phyloP scores from a whole-genome alignment of 352 stramenopile genomes.

The Pythium diclinum region DNA sequence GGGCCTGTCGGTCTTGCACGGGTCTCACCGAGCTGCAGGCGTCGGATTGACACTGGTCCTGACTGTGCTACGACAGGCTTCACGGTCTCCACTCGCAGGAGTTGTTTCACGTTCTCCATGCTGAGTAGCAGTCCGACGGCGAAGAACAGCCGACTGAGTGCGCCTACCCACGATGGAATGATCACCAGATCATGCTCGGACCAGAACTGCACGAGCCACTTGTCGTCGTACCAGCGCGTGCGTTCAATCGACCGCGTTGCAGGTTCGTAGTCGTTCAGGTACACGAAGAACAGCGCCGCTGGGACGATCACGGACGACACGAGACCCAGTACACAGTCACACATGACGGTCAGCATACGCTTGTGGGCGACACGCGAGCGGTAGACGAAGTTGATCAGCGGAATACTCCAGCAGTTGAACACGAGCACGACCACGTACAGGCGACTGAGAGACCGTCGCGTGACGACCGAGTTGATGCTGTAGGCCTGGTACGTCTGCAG shows the following conservation, averaged over 20 bases:
- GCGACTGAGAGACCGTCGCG: too few relatives aligned
- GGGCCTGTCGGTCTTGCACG: not conserved
- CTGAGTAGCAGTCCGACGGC: not conserved
- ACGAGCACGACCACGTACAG: too few relatives aligned
- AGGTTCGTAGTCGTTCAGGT: not conserved
- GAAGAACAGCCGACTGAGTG: not conserved
- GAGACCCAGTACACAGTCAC: not conserved
- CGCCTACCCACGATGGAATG: constrained; percentile 3
- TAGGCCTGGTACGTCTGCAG: too few relatives aligned
- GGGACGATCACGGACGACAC: not conserved
- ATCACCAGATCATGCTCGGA: constrained; percentile 7
- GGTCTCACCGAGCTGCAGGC: not conserved
- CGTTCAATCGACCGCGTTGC: not conserved
- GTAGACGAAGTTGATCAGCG: too few relatives aligned
- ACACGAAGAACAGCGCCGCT: not conserved
- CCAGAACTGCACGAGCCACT: constrained; percentile 12
- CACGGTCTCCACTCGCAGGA: not conserved
- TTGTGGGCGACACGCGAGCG: too few relatives aligned
- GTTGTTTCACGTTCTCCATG: not conserved
- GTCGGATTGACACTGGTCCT: not conserved
- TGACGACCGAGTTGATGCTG: too few relatives aligned
- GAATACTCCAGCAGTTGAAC: too few relatives aligned
- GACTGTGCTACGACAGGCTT: not conserved
- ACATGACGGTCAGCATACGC: not conserved
- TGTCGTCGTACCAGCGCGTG: constrained; percentile 12